phyloP scores from a whole-genome alignment of 1,284 basidiomycete species.

The Cryptococcus wingfieldii region DNA sequence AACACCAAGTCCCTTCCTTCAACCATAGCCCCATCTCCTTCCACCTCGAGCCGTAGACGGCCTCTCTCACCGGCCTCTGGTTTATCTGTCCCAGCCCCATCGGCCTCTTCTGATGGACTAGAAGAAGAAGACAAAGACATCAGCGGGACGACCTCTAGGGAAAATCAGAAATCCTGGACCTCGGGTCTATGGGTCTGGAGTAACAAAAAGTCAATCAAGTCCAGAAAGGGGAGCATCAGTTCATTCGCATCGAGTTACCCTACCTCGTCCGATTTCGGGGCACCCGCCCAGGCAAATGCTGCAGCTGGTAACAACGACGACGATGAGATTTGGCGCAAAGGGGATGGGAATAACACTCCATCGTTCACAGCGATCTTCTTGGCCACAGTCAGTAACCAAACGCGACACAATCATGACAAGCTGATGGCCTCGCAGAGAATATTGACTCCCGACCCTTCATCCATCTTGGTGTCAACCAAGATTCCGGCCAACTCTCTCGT shows the following conservation, averaged over 20 bases:
- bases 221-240: constrained; percentile 18
- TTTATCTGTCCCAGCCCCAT: constrained; percentile 12
- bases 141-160: background rate
- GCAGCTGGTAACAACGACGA: constrained; percentile 27
- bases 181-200: constrained; percentile 36
- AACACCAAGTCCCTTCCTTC: background rate
- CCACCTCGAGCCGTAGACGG: constrained; percentile 4
- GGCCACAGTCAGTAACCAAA: constrained; percentile 37
- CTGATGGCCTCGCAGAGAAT: constrained; percentile 54
- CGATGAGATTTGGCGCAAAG: constrained; percentile 31
- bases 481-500: constrained; percentile 61
- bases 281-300: background rate
- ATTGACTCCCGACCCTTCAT: constrained; percentile 73
- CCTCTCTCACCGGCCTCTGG: constrained; percentile 15
- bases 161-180: constrained; percentile 24
- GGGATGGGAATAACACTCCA: constrained; percentile 44
- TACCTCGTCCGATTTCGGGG: background rate
- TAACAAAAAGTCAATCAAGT: constrained; percentile 7
- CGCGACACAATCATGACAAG: background rate
- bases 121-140: background rate
- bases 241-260: constrained; percentile 8
- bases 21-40: constrained; percentile 3
- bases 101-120: background rate
- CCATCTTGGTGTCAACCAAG: constrained; percentile 66
- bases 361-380: constrained; percentile 42